phyloP scores from a whole-genome alignment of 2,329 filamentous ascomycete genomes.

The Mycosphaerelloides madeirae region DNA sequence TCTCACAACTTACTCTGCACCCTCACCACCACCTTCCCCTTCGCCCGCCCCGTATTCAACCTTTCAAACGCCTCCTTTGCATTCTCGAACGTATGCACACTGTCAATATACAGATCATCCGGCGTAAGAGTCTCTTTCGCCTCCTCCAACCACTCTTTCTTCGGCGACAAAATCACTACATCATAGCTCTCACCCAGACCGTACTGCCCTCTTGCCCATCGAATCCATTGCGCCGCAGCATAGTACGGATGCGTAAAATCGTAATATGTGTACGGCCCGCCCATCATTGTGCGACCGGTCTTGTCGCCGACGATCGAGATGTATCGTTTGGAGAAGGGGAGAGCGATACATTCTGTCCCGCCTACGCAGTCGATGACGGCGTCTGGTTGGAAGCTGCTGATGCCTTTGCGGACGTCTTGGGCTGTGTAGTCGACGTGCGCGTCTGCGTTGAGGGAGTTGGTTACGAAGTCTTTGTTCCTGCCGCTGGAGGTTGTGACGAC shows the following conservation, averaged over 20 bases:
- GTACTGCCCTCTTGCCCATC: slow-evolving; percentile 38
- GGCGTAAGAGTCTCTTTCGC: slow-evolving; percentile 51
- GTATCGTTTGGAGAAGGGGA: slow-evolving; percentile 46
- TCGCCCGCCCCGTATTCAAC: slow-evolving; percentile 31
- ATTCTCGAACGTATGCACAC: slow-evolving; percentile 54
- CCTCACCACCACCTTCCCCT: slow-evolving; percentile 32
- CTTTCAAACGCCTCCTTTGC: slow-evolving; percentile 36
- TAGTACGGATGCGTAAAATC: slow-evolving; percentile 22
- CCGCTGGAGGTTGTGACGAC: slow-evolving; percentile 52
- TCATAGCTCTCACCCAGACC: slow-evolving; percentile 34
- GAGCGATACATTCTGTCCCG: slow-evolving; percentile 30
- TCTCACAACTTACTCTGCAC: slow-evolving; percentile 4
- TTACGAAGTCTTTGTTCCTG: slow-evolving; percentile 54
- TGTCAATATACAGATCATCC: slow-evolving; percentile 54
- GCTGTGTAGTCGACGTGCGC: slow-evolving; percentile 59
- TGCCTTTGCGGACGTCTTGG: slow-evolving; percentile 43
- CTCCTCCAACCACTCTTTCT: slow-evolving; percentile 47
- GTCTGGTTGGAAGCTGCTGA: slow-evolving; percentile 50
- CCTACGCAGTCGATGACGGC: slow-evolving; percentile 60
- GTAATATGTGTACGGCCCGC: slow-evolving; percentile 31
- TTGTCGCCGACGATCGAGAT: slow-evolving; percentile 41
- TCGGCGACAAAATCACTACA: slow-evolving; percentile 41
- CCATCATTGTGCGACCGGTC: slow-evolving; percentile 31
- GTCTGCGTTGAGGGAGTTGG: slow-evolving; percentile 54
- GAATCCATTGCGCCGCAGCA: slow-evolving; percentile 25